A percentile compares a stretch with the other conserved stretches of the same genome.
Conservation (phyloP, 257 asterid species). For the Solanum lignicaule region DNA sequence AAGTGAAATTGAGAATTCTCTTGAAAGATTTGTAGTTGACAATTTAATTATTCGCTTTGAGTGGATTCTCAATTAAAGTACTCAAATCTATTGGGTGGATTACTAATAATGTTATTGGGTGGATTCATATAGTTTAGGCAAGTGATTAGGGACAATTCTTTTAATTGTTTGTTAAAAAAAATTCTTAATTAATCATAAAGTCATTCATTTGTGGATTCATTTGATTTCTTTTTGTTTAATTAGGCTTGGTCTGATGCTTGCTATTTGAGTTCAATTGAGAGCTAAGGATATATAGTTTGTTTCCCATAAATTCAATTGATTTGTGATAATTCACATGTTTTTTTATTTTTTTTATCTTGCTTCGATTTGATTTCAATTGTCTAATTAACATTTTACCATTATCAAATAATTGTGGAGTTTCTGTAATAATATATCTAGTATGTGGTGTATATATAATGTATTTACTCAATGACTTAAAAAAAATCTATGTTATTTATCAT, state of each 20-base stretch:
- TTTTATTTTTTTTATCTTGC: no score
- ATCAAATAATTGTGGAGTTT: background rate
- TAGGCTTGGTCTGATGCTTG: background rate
- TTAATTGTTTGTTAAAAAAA: background rate
- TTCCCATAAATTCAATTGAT: background rate
- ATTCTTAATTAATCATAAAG: background rate
- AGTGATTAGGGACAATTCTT: background rate
- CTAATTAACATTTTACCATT: background rate
- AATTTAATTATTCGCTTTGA: background rate
- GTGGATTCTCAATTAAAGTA: background rate
- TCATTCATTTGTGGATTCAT: background rate
- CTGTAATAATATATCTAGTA: no score
- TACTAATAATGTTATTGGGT: background rate
- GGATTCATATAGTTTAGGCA: background rate
- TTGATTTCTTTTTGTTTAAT: no score
- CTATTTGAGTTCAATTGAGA: background rate
- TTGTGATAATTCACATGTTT: background rate
- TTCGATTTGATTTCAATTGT: no score
- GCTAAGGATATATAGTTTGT: background rate
- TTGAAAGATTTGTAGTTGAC: no score
- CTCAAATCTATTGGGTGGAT: background rate
- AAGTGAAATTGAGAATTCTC: background rate
- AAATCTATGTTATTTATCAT: background rate
- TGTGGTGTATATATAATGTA: no score
- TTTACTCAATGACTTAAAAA: background rate